Percentiles rank a stretch among this genome's conserved stretches.
phyloP scores from a whole-genome alignment of 2,329 filamentous ascomycete species.

The Arthrobotrys musiformis region DNA sequence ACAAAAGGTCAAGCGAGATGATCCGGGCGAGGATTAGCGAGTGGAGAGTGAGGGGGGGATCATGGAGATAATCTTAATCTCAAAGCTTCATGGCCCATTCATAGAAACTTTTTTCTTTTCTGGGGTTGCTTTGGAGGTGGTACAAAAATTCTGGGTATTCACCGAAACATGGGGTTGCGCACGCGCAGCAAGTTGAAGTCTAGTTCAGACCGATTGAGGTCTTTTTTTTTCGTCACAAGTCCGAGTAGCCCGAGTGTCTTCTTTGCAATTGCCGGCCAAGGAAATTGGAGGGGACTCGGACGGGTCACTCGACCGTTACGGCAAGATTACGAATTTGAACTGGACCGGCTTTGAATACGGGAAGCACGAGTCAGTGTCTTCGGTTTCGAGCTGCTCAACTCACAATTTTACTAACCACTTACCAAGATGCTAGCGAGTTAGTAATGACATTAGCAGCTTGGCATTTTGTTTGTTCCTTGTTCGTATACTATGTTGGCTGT shows the following conservation, averaged over 20 bases:
- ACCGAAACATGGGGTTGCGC: slow-evolving; percentile 37
- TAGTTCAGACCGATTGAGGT: too few species aligned
- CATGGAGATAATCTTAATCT: slow-evolving; percentile 10
- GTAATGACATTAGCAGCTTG: neutral
- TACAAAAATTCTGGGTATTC: slow-evolving; percentile 36
- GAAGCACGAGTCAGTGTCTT: slow-evolving; percentile 20
- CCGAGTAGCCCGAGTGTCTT: neutral
- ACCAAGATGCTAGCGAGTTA: neutral
- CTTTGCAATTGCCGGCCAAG: slow-evolving; percentile 4
- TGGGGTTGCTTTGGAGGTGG: neutral
- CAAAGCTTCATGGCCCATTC: neutral
- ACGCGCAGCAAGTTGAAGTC: neutral
- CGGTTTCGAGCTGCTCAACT: neutral
- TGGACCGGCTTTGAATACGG: neutral
- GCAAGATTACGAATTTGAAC: slow-evolving; percentile 25
- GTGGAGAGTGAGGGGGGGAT: neutral
- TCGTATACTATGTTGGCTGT: too few species aligned
- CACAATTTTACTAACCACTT: neutral
- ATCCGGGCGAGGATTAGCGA: slow-evolving; percentile 3
- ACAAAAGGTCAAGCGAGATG: slow-evolving; percentile 11
- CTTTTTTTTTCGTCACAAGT: slow-evolving; percentile 4
- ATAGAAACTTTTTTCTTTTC: neutral
- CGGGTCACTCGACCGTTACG: neutral
- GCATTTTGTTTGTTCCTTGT: neutral
- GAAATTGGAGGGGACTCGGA: slow-evolving; percentile 4